phyloP scores from a whole-genome alignment of 345 rosid genomes.

The Syzygium jambos region DNA sequence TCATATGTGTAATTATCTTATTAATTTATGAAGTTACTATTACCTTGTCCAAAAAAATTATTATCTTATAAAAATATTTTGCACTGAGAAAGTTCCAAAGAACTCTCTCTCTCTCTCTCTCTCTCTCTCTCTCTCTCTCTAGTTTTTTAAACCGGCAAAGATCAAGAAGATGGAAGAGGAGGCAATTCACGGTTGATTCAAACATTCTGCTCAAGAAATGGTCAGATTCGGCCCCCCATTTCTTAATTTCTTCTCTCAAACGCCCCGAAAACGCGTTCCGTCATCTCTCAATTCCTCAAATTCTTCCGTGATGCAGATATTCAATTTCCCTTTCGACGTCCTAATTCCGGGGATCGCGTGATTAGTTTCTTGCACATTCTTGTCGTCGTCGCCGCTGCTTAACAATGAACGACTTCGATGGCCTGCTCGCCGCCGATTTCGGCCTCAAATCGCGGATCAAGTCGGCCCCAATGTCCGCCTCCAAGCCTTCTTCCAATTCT shows the following conservation, averaged over 20 bases:
- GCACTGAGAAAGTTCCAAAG: not conserved
- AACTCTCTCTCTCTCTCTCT: not conserved
- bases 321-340: not conserved
- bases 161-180: not conserved
- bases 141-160: not conserved
- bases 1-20: no score
- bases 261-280: not conserved
- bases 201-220: not conserved
- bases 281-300: not conserved
- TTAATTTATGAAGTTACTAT: not conserved
- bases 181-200: not conserved
- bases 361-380: not conserved
- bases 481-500: not conserved
- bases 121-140: not conserved
- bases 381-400: not conserved
- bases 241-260: not conserved
- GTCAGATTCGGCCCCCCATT: not conserved
- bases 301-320: not conserved
- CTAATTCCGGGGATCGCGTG: not conserved
- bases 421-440: slow-evolving; percentile 20
- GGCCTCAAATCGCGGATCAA: slow-evolving; percentile 36
- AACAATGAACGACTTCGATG: slow-evolving; percentile 31
- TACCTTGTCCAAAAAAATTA: not conserved
- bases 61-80: not conserved
- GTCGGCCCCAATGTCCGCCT: slow-evolving; percentile 27